These are phyloP conservation scores for Penicillium steckii DNA, from an alignment of 495 filamentous ascomycete species.

Conservation along the genomic window DNA sequence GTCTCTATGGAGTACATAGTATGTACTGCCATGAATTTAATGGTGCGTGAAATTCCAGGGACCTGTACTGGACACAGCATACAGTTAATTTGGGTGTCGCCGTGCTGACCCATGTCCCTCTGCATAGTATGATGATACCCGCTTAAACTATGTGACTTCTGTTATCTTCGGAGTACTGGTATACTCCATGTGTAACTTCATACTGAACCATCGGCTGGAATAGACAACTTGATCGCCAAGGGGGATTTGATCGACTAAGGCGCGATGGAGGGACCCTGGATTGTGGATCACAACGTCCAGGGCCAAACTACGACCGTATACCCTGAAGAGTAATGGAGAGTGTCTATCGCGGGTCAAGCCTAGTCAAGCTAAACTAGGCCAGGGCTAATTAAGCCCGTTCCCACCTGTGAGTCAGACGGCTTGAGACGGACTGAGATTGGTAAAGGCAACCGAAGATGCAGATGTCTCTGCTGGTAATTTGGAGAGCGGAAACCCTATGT, in stretches of 20 bases:
- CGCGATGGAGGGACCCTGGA: conserved; percentile 15
- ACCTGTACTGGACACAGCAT: no score
- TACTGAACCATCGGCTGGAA: not conserved
- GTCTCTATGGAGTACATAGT: not conserved
- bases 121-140: no score
- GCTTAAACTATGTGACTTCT: no score
- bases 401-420: conserved; percentile 23
- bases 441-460: conserved; percentile 22
- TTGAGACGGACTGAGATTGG: conserved; percentile 19
- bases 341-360: conserved; percentile 5
- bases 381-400: conserved; percentile 13
- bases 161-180: not conserved
- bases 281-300: conserved; percentile 9
- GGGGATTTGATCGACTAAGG: conserved; percentile 8
- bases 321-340: conserved; percentile 3
- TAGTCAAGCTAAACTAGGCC: conserved; percentile 1
- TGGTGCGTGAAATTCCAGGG: no score
- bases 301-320: conserved; percentile 11
- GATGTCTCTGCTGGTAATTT: not conserved
- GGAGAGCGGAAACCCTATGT: no score
- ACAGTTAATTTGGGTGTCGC: no score
- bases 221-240: not conserved
- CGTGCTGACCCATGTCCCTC: no score
- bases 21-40: no score
- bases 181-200: not conserved